Percentiles rank a stretch among this genome's conserved stretches.
Evolutionary conservation across 1,284 basidiomycete species (phyloP).

Genomic region (Papiliotrema laurentii): DNA sequence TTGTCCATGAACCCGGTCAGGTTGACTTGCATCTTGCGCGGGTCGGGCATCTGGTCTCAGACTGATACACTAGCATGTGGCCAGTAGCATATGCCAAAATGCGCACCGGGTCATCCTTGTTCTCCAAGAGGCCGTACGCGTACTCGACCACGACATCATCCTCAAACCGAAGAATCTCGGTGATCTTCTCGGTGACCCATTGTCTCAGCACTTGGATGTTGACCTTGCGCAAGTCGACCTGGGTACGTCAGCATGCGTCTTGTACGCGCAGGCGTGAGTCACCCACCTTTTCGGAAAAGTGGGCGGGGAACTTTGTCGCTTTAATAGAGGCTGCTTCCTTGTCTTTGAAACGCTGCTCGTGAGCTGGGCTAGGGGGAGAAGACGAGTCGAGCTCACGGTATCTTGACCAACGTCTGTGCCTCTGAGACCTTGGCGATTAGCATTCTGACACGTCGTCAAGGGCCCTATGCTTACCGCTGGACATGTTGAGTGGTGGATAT

Average conservation of each 20-base stretch:
- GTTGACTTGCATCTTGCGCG: constrained; percentile 91
- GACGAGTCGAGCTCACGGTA: constrained; percentile 19
- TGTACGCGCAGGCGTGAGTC: neutral
- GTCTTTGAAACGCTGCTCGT: constrained; percentile 71
- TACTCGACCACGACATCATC: constrained; percentile 97
- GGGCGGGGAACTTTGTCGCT: constrained; percentile 80
- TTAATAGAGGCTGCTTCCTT: constrained; percentile 87
- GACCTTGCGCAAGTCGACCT: constrained; percentile 95
- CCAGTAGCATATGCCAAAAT: neutral
- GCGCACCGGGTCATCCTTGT: constrained; percentile 71
- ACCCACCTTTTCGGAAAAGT: constrained; percentile 79
- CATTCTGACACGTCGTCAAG: no score
- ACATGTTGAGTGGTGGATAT: no score
- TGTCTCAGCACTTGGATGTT: constrained; percentile 69
- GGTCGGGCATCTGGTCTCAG: constrained; percentile 69
- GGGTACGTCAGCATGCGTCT: constrained; percentile 9
- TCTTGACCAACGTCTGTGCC: constrained; percentile 39
- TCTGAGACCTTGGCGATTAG: constrained; percentile 37
- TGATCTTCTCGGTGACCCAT: constrained; percentile 89
- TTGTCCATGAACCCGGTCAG: constrained; percentile 79
- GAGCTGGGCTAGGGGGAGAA: neutral
- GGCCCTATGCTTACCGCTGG: no score
- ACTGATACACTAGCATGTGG: no score
- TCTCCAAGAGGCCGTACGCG: constrained; percentile 86
- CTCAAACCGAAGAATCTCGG: constrained; percentile 85